phyloP scores from a whole-genome alignment of 164 flowering plant genomes.

The Warburgia ugandensis region DNA sequence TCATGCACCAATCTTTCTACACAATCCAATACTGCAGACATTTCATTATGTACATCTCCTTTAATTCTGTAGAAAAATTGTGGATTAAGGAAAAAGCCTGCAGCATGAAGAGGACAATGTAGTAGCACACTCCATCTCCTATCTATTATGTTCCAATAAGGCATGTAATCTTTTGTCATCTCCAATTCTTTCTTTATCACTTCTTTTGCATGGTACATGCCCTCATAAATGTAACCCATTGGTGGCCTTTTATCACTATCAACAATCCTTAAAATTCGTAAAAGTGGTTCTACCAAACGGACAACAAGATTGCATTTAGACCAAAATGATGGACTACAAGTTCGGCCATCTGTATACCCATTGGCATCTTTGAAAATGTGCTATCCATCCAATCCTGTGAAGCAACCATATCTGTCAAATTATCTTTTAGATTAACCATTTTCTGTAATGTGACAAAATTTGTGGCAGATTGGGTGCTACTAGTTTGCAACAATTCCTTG shows the following conservation, averaged over 20 bases:
- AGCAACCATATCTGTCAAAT: constrained; percentile 63
- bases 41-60: constrained; percentile 54
- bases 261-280: too few relatives aligned
- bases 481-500: constrained; percentile 55
- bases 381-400: constrained; percentile 88
- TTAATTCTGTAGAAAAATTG: constrained; percentile 61
- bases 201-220: too few relatives aligned
- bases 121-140: too few relatives aligned
- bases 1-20: constrained; percentile 84
- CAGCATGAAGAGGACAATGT: constrained; percentile 67
- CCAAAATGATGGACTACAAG: too few relatives aligned
- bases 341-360: constrained; percentile 51
- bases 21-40: constrained; percentile 77
- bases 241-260: too few relatives aligned
- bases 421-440: constrained; percentile 47
- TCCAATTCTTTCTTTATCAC: too few relatives aligned
- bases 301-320: too few relatives aligned
- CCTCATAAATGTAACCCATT: too few relatives aligned
- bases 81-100: constrained; percentile 84
- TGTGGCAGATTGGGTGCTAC: constrained; percentile 38
- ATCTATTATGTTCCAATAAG: too few relatives aligned
- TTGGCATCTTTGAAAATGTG: constrained; percentile 46
- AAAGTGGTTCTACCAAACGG: too few relatives aligned
- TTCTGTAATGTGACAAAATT: constrained; percentile 56
- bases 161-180: too few relatives aligned